Base-by-base conservation (phyloP, 768 basidiomycete genomes). In the Strobilomyces echinocephalus region DNA sequence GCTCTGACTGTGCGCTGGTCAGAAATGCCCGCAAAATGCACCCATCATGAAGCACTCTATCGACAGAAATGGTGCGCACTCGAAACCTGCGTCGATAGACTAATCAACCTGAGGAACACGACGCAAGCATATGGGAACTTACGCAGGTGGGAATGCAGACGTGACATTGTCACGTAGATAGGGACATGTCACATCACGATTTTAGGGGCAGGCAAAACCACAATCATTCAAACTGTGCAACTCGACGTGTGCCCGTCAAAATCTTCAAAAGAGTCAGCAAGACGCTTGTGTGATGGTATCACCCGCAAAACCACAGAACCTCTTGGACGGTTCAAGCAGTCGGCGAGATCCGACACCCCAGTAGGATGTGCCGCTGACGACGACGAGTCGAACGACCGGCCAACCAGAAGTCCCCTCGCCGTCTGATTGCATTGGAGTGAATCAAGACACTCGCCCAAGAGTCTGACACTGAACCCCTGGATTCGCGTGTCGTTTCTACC, bases 221-320 rank as follows among this genome's bases (percentile, higher is more conserved):
- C 64, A 33, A 66, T 60, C 21, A 50, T 54, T 50, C 42, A n/a
- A 28, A 46, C 15, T 62, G 60, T 66, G 46, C 65, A 50, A 58
- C 66, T 67, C 60, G 69, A 60, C 61, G 58, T 64, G 67, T 69
- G 66, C 46, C 24, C 57, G 38, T 60, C 66, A 65, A 69, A 58
- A 8, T 4, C 57, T 38, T 57, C 59, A 55, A 67, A 55, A 60
- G 40, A 39, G 16, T 35, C 52, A 28, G 31, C 63, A 67, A 65
- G 52, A 54, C 40, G 38, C 36, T 49, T 56, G 66, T 69, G 63
- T 69, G 67, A 69, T 60, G 47, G 64, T 54, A 63, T 57, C 52
- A 56, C 56, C 36, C 35, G 44, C 66, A n/a, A 59, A 31, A 49
- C 52, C 44, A 40, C 63, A 55, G 21, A 38, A 14, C 18, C 20